These are phyloP conservation scores for Kickxella alabastrina DNA, from an alignment of 192 early-diverging fungal genomes.

Conservation along the genomic window DNA sequence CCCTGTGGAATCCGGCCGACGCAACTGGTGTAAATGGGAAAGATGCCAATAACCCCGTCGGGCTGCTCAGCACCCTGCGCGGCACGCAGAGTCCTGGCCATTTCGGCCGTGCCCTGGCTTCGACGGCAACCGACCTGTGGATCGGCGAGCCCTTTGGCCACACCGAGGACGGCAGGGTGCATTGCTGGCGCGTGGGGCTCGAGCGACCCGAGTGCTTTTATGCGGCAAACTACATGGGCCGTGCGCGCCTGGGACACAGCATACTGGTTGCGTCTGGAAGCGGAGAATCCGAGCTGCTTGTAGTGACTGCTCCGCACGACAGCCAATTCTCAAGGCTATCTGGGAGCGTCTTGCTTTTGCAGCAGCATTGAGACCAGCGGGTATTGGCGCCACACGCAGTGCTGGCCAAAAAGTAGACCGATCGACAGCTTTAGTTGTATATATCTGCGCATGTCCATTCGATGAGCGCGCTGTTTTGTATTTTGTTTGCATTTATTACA, in stretches of 20 bases:
- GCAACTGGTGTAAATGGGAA: neutral
- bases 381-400: too few species aligned
- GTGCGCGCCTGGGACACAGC: conserved; percentile 24
- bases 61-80: conserved; percentile 27
- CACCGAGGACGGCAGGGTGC: conserved; percentile 33
- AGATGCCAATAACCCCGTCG: conserved; percentile 1
- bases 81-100: conserved; percentile 48
- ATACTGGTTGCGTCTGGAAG: conserved; percentile 4
- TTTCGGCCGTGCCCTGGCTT: conserved; percentile 44
- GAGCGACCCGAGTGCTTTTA: conserved; percentile 20
- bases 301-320: conserved; percentile 40
- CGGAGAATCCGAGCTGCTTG: conserved; percentile 9
- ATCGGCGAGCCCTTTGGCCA: conserved; percentile 50
- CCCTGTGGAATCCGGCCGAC: conserved; percentile 10
- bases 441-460: too few species aligned
- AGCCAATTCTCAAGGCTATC: conserved; percentile 39
- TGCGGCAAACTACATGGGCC: conserved; percentile 10
- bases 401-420: too few species aligned
- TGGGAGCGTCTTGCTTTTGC: conserved; percentile 25
- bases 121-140: conserved; percentile 27
- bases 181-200: conserved; percentile 22
- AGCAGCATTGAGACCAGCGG: neutral
- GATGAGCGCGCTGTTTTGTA: too few species aligned
- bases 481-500: too few species aligned
- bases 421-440: too few species aligned